phyloP scores from a whole-genome alignment of 352 stramenopile species.

The Pythium phragmiticola region DNA sequence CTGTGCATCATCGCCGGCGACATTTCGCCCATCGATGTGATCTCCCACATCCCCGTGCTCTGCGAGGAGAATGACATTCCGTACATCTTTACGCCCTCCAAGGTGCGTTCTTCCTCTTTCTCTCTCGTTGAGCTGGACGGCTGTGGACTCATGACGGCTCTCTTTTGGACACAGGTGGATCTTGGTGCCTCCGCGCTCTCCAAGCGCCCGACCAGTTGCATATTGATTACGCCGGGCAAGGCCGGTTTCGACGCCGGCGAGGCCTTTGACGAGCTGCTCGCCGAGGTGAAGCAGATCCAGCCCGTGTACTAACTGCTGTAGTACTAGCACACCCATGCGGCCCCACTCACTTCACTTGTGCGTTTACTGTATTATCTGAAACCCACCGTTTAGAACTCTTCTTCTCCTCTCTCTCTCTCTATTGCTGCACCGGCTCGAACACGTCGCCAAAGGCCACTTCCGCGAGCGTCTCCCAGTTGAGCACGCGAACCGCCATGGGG shows the following conservation, averaged over 20 bases:
- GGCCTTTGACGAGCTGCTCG: conserved; percentile 88
- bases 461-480: conserved; percentile 66
- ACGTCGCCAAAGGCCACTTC: conserved; percentile 59
- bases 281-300: conserved; percentile 88
- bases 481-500: conserved; percentile 34
- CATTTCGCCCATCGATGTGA: conserved; percentile 99
- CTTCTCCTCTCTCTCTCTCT: background rate
- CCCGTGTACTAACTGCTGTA: conserved; percentile 59
- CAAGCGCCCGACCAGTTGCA: conserved; percentile 98
- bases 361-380: conserved; percentile 32
- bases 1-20: conserved; percentile 98
- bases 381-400: conserved; percentile 15
- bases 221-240: conserved; percentile 95
- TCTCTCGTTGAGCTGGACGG: background rate
- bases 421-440: conserved; percentile 30
- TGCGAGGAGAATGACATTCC: conserved; percentile 99
- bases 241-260: conserved; percentile 88
- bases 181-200: conserved; percentile 96
- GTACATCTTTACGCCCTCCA: conserved; percentile 98
- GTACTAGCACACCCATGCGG: conserved; percentile 6
- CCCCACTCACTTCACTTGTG: conserved; percentile 8
- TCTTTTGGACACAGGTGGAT: conserved; percentile 54
- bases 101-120: conserved; percentile 51
- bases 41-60: conserved; percentile 98
- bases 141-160: background rate